These are phyloP conservation scores for Begonia peltatifolia DNA, from an alignment of 306 rosid species.

Conservation along the genomic window DNA sequence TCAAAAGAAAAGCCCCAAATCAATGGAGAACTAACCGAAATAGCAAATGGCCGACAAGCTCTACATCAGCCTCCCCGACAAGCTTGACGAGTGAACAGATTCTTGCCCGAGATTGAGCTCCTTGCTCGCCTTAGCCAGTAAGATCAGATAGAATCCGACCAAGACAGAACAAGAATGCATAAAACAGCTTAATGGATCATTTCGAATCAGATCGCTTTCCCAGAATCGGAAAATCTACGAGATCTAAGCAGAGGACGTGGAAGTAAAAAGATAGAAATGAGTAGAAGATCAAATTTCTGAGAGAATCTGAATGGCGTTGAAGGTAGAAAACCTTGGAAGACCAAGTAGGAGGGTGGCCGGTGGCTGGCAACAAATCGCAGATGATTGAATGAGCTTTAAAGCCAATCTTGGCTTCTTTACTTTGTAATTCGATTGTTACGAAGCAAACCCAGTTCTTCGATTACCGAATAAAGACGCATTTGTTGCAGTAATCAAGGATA, in stretches of 20 bases:
- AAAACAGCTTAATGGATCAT: neutral
- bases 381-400: no score
- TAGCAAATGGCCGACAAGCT: neutral
- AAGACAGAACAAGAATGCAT: neutral
- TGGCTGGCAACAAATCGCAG: no score
- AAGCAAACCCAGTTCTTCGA: no score
- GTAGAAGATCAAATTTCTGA: neutral
- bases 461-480: no score
- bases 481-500: no score
- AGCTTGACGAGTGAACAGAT: no score
- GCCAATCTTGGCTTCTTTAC: no score
- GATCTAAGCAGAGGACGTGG: neutral
- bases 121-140: neutral
- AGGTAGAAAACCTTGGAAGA: no score
- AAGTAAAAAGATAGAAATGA: neutral
- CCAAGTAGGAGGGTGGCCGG: no score
- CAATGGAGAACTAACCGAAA: neutral
- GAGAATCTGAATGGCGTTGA: neutral
- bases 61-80: neutral
- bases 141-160: neutral
- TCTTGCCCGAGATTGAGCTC: neutral
- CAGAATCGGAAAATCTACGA: neutral
- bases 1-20: neutral
- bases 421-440: no score
- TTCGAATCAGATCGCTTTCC: neutral